phyloP scores from a whole-genome alignment of 73 alveolate species.

The Stentor roeselii region DNA sequence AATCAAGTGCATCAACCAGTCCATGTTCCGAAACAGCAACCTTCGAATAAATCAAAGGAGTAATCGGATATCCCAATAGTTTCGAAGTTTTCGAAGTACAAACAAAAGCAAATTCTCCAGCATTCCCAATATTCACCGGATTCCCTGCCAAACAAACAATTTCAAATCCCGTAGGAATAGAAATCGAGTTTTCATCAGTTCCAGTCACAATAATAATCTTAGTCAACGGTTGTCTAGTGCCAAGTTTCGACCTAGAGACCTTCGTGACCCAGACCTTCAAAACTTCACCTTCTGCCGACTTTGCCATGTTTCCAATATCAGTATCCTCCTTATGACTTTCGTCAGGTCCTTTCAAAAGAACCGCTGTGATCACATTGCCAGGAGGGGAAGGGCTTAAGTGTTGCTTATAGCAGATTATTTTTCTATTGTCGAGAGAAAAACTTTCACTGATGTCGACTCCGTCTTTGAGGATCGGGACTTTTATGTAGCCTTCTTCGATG shows the following conservation, averaged over 20 bases:
- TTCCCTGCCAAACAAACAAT: background rate
- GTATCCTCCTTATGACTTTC: slow-evolving; percentile 22
- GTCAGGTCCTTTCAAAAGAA: background rate
- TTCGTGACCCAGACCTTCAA: slow-evolving; percentile 4
- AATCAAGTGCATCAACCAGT: slow-evolving; percentile 14
- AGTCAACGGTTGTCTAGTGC: slow-evolving; percentile 16
- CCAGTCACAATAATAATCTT: slow-evolving; percentile 3
- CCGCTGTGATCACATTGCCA: slow-evolving; percentile 3
- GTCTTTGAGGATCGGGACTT: background rate
- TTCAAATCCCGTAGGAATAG: slow-evolving; percentile 29
- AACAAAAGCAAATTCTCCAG: slow-evolving; percentile 2
- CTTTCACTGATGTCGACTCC: slow-evolving; percentile 1
- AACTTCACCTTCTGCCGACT: background rate
- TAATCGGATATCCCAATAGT: background rate
- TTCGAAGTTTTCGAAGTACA: background rate
- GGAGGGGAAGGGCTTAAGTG: slow-evolving; percentile 16
- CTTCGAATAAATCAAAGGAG: slow-evolving; percentile 4
- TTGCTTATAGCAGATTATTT: slow-evolving; percentile 19
- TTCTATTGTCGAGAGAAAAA: background rate
- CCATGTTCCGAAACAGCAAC: slow-evolving; percentile 18
- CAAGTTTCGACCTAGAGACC: background rate
- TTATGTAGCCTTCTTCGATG: slow-evolving; percentile 14
- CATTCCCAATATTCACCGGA: background rate
- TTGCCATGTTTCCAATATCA: background rate
- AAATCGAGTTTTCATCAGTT: background rate